Percentiles rank a stretch among this genome's conserved stretches.
Evolutionary conservation across 352 stramenopile genomes (phyloP).

Genomic region (Phytophthora tentaculata): DNA sequence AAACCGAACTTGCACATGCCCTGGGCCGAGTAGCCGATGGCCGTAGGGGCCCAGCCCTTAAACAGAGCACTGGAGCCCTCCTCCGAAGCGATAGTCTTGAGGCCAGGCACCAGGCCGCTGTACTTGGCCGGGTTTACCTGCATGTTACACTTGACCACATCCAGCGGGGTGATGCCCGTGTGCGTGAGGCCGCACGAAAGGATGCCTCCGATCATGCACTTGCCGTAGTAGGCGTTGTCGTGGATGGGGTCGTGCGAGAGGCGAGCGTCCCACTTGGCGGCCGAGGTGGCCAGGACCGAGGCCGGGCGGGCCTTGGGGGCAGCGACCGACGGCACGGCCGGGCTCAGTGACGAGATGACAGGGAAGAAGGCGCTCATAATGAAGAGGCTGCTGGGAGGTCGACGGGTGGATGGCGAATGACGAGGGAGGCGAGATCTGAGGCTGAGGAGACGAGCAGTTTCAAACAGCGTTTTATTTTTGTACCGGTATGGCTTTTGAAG

Average conservation of each 20-base stretch:
- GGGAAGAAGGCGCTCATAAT: constrained; percentile 83
- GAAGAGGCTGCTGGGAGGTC: constrained; percentile 31
- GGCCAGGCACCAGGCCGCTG: constrained; percentile 71
- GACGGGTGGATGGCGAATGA: constrained; percentile 79
- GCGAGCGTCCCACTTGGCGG: constrained; percentile 82
- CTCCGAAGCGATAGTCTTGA: constrained; percentile 89
- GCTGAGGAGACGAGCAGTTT: constrained; percentile 37
- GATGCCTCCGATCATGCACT: constrained; percentile 94
- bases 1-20: constrained; percentile 94
- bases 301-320: constrained; percentile 38
- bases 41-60: constrained; percentile 93
- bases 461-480: constrained; percentile 29
- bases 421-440: constrained; percentile 23
- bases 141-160: constrained; percentile 97
- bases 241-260: constrained; percentile 84
- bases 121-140: constrained; percentile 92
- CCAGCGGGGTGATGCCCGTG: constrained; percentile 92
- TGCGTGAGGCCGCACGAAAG: constrained; percentile 94
- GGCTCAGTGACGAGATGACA: constrained; percentile 76
- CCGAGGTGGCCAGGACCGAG: constrained; percentile 77
- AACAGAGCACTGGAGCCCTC: constrained; percentile 84
- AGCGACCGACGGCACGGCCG: constrained; percentile 48
- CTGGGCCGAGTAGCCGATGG: constrained; percentile 92
- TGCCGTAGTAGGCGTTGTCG: constrained; percentile 93
- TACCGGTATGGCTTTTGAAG: neutral